Percentiles rank a stretch among this genome's conserved stretches.
Conservation (phyloP, 805 yeast species). For the Alloascoidea hylecoeti region DNA sequence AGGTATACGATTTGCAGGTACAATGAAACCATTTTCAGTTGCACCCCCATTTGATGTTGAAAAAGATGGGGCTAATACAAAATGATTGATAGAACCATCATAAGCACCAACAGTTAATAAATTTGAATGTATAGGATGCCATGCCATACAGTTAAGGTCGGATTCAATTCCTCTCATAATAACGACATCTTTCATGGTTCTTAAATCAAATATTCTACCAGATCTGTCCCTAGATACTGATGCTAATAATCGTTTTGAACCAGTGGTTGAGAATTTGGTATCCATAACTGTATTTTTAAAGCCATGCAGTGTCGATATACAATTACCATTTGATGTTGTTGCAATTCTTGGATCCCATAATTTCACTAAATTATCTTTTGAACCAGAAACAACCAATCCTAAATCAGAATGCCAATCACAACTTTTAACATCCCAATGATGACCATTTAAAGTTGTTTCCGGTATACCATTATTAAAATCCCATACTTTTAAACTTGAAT, state of each 20-base stretch:
- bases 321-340: constrained; percentile 26
- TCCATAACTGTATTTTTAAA: constrained; percentile 90
- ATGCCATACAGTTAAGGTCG: constrained; percentile 72
- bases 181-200: constrained; percentile 68
- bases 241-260: constrained; percentile 60
- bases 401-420: constrained; percentile 93
- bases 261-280: constrained; percentile 73
- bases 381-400: constrained; percentile 83
- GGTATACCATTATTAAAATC: constrained; percentile 80
- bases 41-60: constrained; percentile 5
- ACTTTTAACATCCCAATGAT: constrained; percentile 97
- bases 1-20: constrained; percentile 40
- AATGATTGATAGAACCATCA: constrained; percentile 79
- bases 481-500: constrained; percentile 84
- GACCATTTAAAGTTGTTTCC: constrained; percentile 74
- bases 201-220: constrained; percentile 72
- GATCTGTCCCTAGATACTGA: constrained; percentile 85
- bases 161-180: constrained; percentile 69
- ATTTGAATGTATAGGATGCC: constrained; percentile 86
- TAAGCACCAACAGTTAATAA: constrained; percentile 76
- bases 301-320: constrained; percentile 74
- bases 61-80: constrained; percentile 23
- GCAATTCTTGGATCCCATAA: constrained; percentile 88
- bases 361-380: constrained; percentile 87
- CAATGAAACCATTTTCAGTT: constrained; percentile 9